phyloP scores from a whole-genome alignment of 345 rosid species.

The Eucalyptus cloeziana region DNA sequence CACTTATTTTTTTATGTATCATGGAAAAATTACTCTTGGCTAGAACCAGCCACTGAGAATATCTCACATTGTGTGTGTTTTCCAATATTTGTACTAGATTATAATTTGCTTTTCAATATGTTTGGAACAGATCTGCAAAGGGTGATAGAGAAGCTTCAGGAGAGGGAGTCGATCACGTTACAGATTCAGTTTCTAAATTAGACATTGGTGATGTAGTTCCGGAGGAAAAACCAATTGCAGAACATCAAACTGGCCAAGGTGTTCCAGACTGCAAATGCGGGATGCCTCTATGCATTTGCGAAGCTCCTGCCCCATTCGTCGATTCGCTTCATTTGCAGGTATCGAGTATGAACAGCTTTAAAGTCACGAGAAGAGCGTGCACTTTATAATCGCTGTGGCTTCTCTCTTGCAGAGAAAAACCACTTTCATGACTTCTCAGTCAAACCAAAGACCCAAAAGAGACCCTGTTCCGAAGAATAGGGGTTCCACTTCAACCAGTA shows the following conservation, averaged over 20 bases:
- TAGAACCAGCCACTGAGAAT: not conserved
- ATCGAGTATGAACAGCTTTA: not conserved
- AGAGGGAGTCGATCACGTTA: conserved; percentile 23
- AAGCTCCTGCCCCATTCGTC: conserved; percentile 34
- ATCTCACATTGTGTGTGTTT: not conserved
- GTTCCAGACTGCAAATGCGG: conserved; percentile 77
- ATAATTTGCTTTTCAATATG: not conserved
- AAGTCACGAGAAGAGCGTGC: not conserved
- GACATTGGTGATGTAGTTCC: conserved; percentile 23
- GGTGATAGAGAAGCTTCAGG: conserved; percentile 16
- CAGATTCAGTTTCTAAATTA: conserved; percentile 39
- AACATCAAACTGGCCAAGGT: conserved; percentile 3
- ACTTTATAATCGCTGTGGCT: not conserved
- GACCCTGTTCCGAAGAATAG: conserved; percentile 29
- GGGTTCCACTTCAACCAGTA: conserved; percentile 54
- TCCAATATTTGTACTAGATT: not conserved
- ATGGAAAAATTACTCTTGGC: not conserved
- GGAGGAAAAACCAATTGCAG: conserved; percentile 17
- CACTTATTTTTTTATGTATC: not conserved
- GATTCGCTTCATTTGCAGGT: conserved; percentile 25
- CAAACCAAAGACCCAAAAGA: conserved; percentile 31
- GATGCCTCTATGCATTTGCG: conserved; percentile 92
- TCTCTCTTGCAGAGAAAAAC: conserved; percentile 13
- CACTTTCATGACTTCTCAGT: conserved; percentile 15
- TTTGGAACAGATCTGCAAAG: conserved; percentile 26